These are phyloP conservation scores for Phenoliferia sp. DNA, from an alignment of 1,284 basidiomycete genomes.

Conservation along the genomic window DNA sequence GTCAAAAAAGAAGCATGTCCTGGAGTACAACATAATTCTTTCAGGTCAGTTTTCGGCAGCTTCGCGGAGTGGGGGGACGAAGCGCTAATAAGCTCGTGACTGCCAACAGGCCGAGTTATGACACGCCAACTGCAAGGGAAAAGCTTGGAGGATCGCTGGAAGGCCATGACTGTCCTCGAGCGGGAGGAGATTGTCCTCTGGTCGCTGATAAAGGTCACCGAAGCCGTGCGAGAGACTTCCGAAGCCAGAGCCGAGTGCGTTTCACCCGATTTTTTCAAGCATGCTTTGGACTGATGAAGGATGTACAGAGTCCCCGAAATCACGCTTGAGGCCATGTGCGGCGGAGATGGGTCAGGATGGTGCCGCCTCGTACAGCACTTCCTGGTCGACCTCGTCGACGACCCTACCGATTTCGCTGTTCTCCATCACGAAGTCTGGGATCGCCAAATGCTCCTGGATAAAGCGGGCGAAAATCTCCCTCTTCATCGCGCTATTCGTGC, in stretches of 20 bases:
- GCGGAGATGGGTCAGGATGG: neutral
- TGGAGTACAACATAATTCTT: neutral
- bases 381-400: neutral
- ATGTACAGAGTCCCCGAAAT: neutral
- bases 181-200: neutral
- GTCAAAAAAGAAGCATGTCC: neutral
- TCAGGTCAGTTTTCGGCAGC: neutral
- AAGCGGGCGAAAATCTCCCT: neutral
- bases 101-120: neutral
- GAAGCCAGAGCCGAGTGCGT: neutral
- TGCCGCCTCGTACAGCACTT: neutral
- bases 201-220: neutral
- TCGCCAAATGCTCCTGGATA: neutral
- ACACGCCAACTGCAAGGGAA: neutral
- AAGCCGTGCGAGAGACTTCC: neutral
- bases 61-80: neutral
- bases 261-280: neutral
- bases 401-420: neutral
- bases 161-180: neutral
- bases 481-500: neutral
- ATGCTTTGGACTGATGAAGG: neutral
- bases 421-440: neutral
- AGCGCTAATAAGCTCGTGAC: neutral
- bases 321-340: neutral
- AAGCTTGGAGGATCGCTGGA: neutral